Evolutionary conservation across 495 filamentous ascomycete species (phyloP).

Genomic region (Sordaria brevicollis): DNA sequence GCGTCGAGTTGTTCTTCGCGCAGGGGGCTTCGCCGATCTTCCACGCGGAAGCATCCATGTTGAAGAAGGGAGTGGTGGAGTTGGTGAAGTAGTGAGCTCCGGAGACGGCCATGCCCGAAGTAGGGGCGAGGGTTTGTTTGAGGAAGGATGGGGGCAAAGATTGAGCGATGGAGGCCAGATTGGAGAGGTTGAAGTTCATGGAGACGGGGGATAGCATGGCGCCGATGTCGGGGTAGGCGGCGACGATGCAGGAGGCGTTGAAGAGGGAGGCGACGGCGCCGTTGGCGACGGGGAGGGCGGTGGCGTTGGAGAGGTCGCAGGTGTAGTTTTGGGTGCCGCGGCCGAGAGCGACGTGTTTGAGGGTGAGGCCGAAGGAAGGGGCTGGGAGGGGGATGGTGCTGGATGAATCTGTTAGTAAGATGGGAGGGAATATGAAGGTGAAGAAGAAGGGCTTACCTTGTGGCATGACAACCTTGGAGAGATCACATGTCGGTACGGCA

Average conservation of each 20-base stretch:
- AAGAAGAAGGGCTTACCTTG: constrained; percentile 24
- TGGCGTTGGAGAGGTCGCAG: constrained; percentile 50
- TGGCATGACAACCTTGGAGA: constrained; percentile 37
- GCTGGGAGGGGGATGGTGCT: constrained; percentile 42
- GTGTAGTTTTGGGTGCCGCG: constrained; percentile 91
- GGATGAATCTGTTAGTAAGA: constrained; percentile 12
- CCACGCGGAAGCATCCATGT: constrained; percentile 42
- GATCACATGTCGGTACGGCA: constrained; percentile 37
- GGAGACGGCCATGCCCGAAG: constrained; percentile 46
- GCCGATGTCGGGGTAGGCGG: constrained; percentile 53
- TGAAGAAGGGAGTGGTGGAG: constrained; percentile 64
- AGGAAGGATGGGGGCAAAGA: background rate
- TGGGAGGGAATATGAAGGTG: background rate
- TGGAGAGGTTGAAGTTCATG: constrained; percentile 42
- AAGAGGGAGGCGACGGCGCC: constrained; percentile 82
- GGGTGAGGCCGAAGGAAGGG: constrained; percentile 43
- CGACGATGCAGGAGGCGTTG: constrained; percentile 73
- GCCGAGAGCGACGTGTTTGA: constrained; percentile 74
- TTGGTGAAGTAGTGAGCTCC: constrained; percentile 75
- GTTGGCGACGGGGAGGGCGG: constrained; percentile 46
- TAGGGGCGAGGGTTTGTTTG: constrained; percentile 27
- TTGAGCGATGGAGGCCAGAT: constrained; percentile 15
- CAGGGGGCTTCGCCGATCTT: constrained; percentile 53
- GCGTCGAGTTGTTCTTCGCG: constrained; percentile 41
- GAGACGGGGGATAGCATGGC: constrained; percentile 41